Evolutionary conservation across 78 protist genomes (phyloP), one percentile per base, ranked within the genome.

Genomic region (Creolimax fragrantissima): DNA sequence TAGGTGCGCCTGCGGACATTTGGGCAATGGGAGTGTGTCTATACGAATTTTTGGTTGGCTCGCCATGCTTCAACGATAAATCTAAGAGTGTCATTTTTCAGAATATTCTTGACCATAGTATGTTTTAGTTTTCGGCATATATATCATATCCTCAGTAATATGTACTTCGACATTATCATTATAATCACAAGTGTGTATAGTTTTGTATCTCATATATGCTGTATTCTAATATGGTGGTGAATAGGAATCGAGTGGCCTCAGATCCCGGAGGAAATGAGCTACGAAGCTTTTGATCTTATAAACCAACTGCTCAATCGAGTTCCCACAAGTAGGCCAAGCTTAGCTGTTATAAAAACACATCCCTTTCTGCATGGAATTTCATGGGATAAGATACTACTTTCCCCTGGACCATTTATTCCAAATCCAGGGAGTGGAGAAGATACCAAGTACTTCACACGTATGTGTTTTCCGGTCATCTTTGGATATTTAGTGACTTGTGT

Each of bases 1-100:
- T 37, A 90, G 96, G 97, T 2, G 81, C 89, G 2, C 94, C 95
- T 0, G 99, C 96, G 3, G 99, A 98, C 93, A 96, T 94, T 96
- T 98, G 99, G 99, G 97, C 99, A 3, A 90, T 97, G 5, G 99
- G 99, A 2, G 93, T 96, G 45, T 84, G 91, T 41, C 4, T 89
- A 36, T 92, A 47, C 44, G 92, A 95, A 67, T 94, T 97, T 43
- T 85, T 98, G 3, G 81, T 92, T 5, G 99, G 99, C 0, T 17
- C 47, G 3, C 97, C 99, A 43, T 98, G 98, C 2, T 97, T 97
- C 86, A 97, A 96, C 44, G 98, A 93, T 11, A 97, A 97, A 43
- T 94, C 97, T 24, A 24, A 37, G 11, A 95, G 42, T 94, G 95
- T 35, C n/a, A 92, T 36, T 11, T 85, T 88, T 44, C 39, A 44